These are phyloP conservation scores for Cnidoscolus chayamansa DNA, from an alignment of 441 rosid genomes.

Conservation along the genomic window DNA sequence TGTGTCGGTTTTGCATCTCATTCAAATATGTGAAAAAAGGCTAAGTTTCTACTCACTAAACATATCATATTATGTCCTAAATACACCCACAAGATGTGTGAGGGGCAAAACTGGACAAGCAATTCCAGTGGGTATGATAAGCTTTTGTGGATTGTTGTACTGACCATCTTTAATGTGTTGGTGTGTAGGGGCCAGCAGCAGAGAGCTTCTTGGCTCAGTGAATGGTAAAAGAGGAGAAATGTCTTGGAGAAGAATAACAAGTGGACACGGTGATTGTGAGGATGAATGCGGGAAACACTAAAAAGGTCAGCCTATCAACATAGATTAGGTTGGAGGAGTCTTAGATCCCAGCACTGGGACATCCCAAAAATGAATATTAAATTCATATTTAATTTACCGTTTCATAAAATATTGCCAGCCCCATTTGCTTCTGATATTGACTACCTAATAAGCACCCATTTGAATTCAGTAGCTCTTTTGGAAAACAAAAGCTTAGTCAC, in stretches of 20 bases:
- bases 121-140: neutral
- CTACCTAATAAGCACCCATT: conserved; percentile 27
- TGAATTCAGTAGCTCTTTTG: conserved; percentile 23
- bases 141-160: conserved; percentile 10
- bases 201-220: neutral
- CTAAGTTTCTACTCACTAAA: neutral
- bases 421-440: conserved; percentile 22
- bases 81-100: neutral
- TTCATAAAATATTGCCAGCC: conserved; percentile 27
- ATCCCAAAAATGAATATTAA: conserved; percentile 25
- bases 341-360: conserved; percentile 37
- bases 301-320: conserved; percentile 26
- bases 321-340: conserved; percentile 32
- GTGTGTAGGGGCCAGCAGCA: conserved; percentile 50
- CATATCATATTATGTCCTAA: neutral
- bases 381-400: conserved; percentile 20
- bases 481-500: conserved; percentile 20
- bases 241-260: conserved; percentile 1
- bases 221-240: too few species aligned
- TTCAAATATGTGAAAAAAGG: neutral
- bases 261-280: conserved; percentile 40
- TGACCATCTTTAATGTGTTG: too few species aligned
- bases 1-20: neutral
- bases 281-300: conserved; percentile 46
- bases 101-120: too few species aligned